Evolutionary conservation across 148 eudicot genomes (phyloP).

Genomic region (Diospyros lotus): DNA sequence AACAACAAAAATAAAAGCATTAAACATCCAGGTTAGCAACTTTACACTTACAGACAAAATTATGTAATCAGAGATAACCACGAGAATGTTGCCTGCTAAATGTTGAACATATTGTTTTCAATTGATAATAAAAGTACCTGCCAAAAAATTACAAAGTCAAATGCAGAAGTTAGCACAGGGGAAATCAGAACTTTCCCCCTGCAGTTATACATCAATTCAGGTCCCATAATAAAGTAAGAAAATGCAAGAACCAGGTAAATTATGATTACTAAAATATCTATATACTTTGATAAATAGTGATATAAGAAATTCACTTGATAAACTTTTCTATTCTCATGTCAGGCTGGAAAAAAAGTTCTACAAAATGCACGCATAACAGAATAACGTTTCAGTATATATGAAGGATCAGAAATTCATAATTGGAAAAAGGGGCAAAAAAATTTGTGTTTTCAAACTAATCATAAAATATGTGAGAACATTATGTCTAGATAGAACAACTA

Average conservation of each 20-base stretch:
- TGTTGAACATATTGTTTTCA: constrained; percentile 53
- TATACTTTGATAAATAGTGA: not conserved
- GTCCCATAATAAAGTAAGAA: not conserved
- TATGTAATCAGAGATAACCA: constrained; percentile 54
- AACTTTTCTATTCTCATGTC: not conserved
- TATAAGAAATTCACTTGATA: not conserved
- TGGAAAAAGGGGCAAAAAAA: not conserved
- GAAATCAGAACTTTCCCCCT: too few species aligned
- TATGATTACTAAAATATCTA: not conserved
- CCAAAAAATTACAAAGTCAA: not conserved
- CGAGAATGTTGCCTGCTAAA: constrained; percentile 46
- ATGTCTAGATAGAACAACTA: not conserved
- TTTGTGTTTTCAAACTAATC: not conserved
- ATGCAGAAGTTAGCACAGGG: not conserved
- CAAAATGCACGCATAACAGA: not conserved
- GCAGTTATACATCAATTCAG: not conserved
- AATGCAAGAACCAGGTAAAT: not conserved
- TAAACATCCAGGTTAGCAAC: not conserved
- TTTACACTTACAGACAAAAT: constrained; percentile 42
- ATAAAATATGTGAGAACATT: not conserved
- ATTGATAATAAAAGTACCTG: constrained; percentile 49
- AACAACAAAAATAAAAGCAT: not conserved
- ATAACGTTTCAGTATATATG: not conserved
- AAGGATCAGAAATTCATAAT: not conserved
- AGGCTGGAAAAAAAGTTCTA: not conserved